These are phyloP conservation scores for Aurantiochytrium sp. DNA, from an alignment of 108 stramenopile genomes.

Conservation along the genomic window DNA sequence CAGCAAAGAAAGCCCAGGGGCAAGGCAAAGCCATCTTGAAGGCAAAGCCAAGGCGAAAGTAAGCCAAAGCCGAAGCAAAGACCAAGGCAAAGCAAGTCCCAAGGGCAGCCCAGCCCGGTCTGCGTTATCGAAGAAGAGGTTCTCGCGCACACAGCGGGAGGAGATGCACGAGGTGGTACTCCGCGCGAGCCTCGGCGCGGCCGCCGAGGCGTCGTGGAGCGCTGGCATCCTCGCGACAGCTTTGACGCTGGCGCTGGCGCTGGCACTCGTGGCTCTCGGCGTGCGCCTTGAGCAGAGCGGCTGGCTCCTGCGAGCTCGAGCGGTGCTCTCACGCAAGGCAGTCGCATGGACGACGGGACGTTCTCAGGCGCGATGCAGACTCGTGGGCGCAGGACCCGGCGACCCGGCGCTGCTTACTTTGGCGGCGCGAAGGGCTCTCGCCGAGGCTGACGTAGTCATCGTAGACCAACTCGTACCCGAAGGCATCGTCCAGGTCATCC, in stretches of 20 bases:
- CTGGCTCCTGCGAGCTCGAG: background rate
- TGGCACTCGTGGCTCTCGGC: background rate
- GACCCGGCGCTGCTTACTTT: constrained; percentile 89
- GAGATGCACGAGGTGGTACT: too few relatives aligned
- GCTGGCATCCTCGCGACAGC: too few relatives aligned
- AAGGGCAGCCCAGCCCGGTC: too few relatives aligned
- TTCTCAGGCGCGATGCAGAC: constrained; percentile 25
- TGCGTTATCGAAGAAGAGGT: too few relatives aligned
- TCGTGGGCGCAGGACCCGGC: constrained; percentile 85
- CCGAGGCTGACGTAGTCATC: constrained; percentile 63
- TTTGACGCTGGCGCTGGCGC: background rate
- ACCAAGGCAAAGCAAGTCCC: too few relatives aligned
- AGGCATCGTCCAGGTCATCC: constrained; percentile 68
- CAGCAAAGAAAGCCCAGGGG: too few relatives aligned
- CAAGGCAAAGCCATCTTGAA: too few relatives aligned
- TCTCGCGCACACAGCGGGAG: too few relatives aligned
- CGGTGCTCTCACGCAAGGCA: background rate
- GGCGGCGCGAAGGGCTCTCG: constrained; percentile 62
- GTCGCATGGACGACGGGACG: background rate
- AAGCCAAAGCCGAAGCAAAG: too few relatives aligned
- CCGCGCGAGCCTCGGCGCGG: too few relatives aligned
- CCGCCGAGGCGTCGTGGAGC: too few relatives aligned
- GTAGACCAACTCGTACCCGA: constrained; percentile 76
- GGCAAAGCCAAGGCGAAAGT: too few relatives aligned
- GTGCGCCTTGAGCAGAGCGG: background rate